Conservation (phyloP, 1,284 basidiomycete genomes). For the Sanghuangporus baumii region DNA sequence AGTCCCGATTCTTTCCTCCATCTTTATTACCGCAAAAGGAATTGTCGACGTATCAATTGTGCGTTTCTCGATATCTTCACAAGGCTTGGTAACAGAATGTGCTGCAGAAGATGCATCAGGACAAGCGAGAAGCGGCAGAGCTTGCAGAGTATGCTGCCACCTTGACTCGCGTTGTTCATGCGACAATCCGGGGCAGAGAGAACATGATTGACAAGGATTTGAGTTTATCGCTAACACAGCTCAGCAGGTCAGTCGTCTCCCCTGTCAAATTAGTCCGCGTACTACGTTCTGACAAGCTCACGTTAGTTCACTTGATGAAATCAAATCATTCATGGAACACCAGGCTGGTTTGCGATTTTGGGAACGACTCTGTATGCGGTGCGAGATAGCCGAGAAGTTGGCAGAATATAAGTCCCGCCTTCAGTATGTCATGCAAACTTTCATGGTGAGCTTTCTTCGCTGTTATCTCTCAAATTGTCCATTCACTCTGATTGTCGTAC, state of each 20-base stretch:
- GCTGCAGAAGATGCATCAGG: conserved; percentile 4
- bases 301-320: background rate
- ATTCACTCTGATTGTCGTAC: background rate
- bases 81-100: background rate
- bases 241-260: background rate
- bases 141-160: conserved; percentile 6
- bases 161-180: conserved; percentile 1
- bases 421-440: conserved; percentile 3
- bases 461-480: background rate
- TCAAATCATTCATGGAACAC: background rate
- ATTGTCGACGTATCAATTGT: conserved; percentile 6
- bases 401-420: background rate
- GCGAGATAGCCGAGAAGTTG: background rate
- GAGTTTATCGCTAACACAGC: background rate
- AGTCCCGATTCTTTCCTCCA: background rate
- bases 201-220: conserved; percentile 7
- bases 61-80: background rate
- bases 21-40: conserved; percentile 2
- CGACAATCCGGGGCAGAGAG: conserved; percentile 6
- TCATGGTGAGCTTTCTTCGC: background rate
- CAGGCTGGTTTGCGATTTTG: background rate
- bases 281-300: background rate
- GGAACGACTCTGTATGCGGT: background rate
- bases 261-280: background rate
- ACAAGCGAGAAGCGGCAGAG: conserved; percentile 1